These are phyloP conservation scores for Onygenales sp. DNA, from an alignment of 2,329 filamentous ascomycete genomes.

Conservation along the genomic window DNA sequence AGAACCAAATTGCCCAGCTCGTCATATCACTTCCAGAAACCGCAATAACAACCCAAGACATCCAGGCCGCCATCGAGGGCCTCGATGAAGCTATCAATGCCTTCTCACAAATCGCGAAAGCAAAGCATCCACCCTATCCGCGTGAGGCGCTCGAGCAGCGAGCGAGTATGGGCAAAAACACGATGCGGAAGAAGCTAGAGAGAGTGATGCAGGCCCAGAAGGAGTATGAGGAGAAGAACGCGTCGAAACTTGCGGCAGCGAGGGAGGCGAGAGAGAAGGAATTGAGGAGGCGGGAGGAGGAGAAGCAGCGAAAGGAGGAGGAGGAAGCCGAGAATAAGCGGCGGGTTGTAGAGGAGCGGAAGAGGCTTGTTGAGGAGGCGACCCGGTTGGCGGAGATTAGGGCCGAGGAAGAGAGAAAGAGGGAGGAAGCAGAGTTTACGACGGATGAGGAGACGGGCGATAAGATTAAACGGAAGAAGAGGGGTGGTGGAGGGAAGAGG, in stretches of 20 bases:
- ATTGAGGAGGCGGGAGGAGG: slow-evolving; percentile 66
- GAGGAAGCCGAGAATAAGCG: slow-evolving; percentile 67
- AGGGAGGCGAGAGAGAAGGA: slow-evolving; percentile 73
- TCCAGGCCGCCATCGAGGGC: slow-evolving; percentile 69
- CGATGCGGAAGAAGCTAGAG: slow-evolving; percentile 84
- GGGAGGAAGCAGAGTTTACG: slow-evolving; percentile 68
- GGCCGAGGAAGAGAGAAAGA: slow-evolving; percentile 57
- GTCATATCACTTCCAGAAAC: slow-evolving; percentile 66
- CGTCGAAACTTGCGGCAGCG: slow-evolving; percentile 74
- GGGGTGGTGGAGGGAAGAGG: slow-evolving; percentile 37
- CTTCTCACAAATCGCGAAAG: slow-evolving; percentile 50
- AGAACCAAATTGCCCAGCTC: slow-evolving; percentile 81
- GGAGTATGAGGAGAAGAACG: slow-evolving; percentile 89
- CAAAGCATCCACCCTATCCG: slow-evolving; percentile 71
- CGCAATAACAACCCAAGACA: slow-evolving; percentile 67
- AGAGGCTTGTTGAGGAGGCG: slow-evolving; percentile 68
- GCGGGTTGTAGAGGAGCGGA: slow-evolving; percentile 77
- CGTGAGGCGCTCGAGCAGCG: slow-evolving; percentile 85
- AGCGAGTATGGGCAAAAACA: slow-evolving; percentile 94
- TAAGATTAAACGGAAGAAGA: slow-evolving; percentile 67
- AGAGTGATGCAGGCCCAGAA: slow-evolving; percentile 73
- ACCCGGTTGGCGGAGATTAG: slow-evolving; percentile 62
- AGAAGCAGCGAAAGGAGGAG: slow-evolving; percentile 56
- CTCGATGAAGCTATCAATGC: slow-evolving; percentile 76
- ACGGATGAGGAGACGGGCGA: slow-evolving; percentile 76